These are phyloP conservation scores for Eucalyptus regnans DNA, from an alignment of 345 rosid species.

Conservation along the genomic window DNA sequence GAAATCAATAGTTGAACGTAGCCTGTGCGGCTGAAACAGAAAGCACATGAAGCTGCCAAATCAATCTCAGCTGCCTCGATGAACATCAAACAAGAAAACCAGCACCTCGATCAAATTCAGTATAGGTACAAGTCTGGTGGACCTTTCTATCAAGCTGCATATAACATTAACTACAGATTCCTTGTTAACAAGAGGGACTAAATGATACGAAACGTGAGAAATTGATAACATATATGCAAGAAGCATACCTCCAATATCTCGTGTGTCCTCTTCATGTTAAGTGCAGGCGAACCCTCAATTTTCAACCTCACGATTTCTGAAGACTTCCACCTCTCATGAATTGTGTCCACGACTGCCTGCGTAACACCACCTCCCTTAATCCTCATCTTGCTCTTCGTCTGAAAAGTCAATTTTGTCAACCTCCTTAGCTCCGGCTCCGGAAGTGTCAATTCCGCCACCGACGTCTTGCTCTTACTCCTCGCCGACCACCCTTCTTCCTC, in stretches of 20 bases:
- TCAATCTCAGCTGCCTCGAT: not conserved
- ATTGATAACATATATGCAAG: not conserved
- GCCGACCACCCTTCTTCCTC: conserved; percentile 37
- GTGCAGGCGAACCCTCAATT: conserved; percentile 76
- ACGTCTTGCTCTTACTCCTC: conserved; percentile 43
- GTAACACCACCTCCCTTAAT: conserved; percentile 62
- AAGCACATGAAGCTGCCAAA: not conserved
- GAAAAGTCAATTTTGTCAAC: conserved; percentile 65
- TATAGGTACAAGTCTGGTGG: not conserved
- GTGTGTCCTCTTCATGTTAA: conserved; percentile 86
- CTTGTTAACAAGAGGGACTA: not conserved
- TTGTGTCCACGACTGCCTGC: conserved; percentile 56
- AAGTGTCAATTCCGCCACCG: conserved; percentile 65
- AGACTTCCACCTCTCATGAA: conserved; percentile 70
- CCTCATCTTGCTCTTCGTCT: conserved; percentile 47
- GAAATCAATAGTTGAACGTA: not conserved
- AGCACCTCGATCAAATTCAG: not conserved
- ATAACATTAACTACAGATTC: not conserved
- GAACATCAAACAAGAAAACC: not conserved
- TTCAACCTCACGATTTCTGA: conserved; percentile 78
- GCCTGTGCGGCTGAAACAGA: not conserved
- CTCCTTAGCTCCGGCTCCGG: conserved; percentile 67
- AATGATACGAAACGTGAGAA: not conserved
- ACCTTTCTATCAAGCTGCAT: not conserved
- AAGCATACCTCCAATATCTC: conserved; percentile 83